Conservation (phyloP, 345 rosid genomes). For the Litchi chinensis region DNA sequence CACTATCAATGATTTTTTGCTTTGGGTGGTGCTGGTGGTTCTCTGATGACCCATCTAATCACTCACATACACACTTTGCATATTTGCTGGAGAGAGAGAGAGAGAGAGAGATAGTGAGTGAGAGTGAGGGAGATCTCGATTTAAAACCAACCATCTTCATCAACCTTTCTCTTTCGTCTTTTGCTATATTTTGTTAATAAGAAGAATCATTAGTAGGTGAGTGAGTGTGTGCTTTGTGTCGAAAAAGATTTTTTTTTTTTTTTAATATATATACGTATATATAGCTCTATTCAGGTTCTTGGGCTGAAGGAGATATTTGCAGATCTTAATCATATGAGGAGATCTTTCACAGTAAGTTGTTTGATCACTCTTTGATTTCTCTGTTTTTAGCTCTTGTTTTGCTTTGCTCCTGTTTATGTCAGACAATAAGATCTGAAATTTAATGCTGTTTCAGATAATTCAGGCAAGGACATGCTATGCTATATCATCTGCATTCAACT, state of each 20-base stretch:
- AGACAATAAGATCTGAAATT: conserved; percentile 19
- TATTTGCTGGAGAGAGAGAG: conserved; percentile 31
- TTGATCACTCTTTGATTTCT: conserved; percentile 11
- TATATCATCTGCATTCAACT: conserved; percentile 21
- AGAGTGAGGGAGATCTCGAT: conserved; percentile 33
- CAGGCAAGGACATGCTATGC: not conserved
- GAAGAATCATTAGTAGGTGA: conserved; percentile 26
- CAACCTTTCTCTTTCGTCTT: conserved; percentile 26
- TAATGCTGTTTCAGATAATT: conserved; percentile 18
- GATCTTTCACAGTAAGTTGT: conserved; percentile 68
- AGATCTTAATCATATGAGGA: conserved; percentile 88
- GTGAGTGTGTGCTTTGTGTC: conserved; percentile 1
- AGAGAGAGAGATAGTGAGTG: conserved; percentile 6
- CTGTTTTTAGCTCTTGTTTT: conserved; percentile 5
- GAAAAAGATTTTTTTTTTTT: no score
- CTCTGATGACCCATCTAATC: conserved; percentile 62
- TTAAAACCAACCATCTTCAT: conserved; percentile 20
- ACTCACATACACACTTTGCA: conserved; percentile 26
- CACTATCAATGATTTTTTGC: conserved; percentile 69
- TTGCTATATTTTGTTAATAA: conserved; percentile 16
- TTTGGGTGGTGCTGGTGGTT: conserved; percentile 48
- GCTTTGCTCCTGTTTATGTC: not conserved
- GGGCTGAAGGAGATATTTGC: conserved; percentile 38
- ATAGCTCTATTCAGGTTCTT: conserved; percentile 19
- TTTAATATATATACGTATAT: no score